These are phyloP conservation scores for Globisporangium takayamanum DNA, from an alignment of 352 stramenopile species.

Conservation along the genomic window DNA sequence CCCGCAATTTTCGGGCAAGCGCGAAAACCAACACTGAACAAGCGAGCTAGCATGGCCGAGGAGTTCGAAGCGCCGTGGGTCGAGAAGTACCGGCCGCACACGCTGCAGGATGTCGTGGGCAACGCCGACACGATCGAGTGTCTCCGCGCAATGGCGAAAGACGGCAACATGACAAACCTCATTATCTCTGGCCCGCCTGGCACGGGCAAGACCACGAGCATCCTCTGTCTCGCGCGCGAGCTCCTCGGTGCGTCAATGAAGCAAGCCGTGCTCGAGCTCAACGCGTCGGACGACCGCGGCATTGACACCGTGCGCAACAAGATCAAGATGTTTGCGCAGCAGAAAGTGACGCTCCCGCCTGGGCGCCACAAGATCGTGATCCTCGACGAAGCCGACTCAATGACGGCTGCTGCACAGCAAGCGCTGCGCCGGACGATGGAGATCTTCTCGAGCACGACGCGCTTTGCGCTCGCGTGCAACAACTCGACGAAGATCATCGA, in stretches of 20 bases:
- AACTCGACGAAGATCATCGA: constrained; percentile 99
- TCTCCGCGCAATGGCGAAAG: constrained; percentile 92
- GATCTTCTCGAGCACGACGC: constrained; percentile 96
- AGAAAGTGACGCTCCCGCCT: constrained; percentile 93
- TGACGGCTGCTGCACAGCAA: constrained; percentile 97
- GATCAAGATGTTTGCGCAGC: constrained; percentile 99
- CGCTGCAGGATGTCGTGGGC: constrained; percentile 93
- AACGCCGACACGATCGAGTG: constrained; percentile 96
- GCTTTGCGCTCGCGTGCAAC: constrained; percentile 99
- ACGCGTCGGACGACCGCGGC: constrained; percentile 95
- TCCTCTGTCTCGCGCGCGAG: constrained; percentile 86
- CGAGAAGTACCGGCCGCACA: constrained; percentile 96
- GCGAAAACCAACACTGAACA: not conserved
- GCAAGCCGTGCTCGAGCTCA: constrained; percentile 96
- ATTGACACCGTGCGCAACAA: constrained; percentile 92
- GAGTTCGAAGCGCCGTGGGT: constrained; percentile 95
- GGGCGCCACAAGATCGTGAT: constrained; percentile 98
- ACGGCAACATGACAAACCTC: constrained; percentile 98
- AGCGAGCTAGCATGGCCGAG: constrained; percentile 35
- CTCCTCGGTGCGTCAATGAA: constrained; percentile 81
- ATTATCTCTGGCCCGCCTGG: constrained; percentile 94
- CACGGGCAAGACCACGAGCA: constrained; percentile 92
- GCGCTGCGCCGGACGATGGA: constrained; percentile 98
- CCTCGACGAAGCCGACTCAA: constrained; percentile 98
- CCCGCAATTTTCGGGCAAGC: too few relatives aligned